phyloP scores from a whole-genome alignment of 192 early-diverging fungal genomes.

The Jimgerdemannia flammicorona region DNA sequence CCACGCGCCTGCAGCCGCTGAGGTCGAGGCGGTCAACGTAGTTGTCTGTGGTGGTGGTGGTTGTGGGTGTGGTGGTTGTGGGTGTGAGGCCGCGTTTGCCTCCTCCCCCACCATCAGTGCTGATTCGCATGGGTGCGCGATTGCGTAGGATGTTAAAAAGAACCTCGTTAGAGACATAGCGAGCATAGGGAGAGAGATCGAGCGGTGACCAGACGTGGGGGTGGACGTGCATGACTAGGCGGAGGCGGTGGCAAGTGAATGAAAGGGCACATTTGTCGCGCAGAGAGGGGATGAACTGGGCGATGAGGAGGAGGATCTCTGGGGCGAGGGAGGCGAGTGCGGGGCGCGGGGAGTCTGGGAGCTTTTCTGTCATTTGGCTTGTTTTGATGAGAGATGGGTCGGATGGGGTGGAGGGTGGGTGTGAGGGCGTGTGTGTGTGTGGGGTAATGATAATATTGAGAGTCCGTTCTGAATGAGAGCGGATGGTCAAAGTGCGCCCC shows the following conservation, averaged over 20 bases:
- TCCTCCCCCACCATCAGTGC: background rate
- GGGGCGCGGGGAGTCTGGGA: background rate
- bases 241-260: background rate
- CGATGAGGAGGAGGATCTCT: background rate
- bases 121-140: background rate
- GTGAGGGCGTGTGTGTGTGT: too few relatives aligned
- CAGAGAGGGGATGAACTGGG: background rate
- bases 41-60: background rate
- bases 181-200: background rate
- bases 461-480: too few relatives aligned
- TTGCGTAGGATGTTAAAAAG: background rate
- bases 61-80: too few relatives aligned
- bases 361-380: too few relatives aligned
- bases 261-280: background rate
- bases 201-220: background rate
- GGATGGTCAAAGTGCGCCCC: too few relatives aligned
- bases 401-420: too few relatives aligned
- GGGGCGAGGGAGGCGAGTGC: constrained; percentile 2
- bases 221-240: background rate
- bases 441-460: too few relatives aligned
- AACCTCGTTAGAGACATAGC: background rate
- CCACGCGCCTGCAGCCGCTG: background rate
- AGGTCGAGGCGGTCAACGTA: background rate
- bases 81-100: too few relatives aligned
- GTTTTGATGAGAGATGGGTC: too few relatives aligned